Evolutionary conservation across 208 protist genomes (phyloP), one percentile per base, ranked within the genome.

Genomic region (Acanthamoeba castellanii): DNA sequence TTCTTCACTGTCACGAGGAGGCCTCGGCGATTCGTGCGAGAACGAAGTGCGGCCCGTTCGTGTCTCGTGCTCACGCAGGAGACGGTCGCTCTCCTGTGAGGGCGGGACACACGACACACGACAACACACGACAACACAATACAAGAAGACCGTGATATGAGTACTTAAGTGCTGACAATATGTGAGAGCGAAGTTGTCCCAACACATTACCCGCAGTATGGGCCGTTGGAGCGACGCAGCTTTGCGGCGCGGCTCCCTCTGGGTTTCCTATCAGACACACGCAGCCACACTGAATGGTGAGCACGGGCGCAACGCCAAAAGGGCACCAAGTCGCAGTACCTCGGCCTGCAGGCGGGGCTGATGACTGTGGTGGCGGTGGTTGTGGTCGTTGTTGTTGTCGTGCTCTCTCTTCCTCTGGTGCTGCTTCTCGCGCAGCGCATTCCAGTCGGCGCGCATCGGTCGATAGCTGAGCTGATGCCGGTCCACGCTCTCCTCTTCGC

Each of bases 321-420:
- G n/a, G 5, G 68, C 32, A 14, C n/a, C 0, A 16, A 76, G 30
- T 4, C 2, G 68, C 22, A 42, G 30, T n/a, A 30, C 30, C 68
- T 76, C 68, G n/a, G 68, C n/a, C 11, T 76, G 68, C 32, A 30
- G n/a, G 68, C 32, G 68, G 30, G 27, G 68, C 27, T 76, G 68
- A 76, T 76, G 68, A n/a, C 32, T 76, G 68, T 76, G 68, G 68
- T 64, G 57, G 57, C 57, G 57, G 20, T 64, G 57, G 57, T 16
- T 16, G 22, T 64, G 57, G 57, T 64, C 3, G 57, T 7, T 4
- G 57, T 25, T 9, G 57, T 27, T 9, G 45, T 47, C 45, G 4
- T 47, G 45, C 5, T 47, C 45, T 47, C 45, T 47, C 45, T 47
- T 47, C 7, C 45, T 47, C 45, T 47, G 45, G 45, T 47, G 45